Base-by-base conservation (phyloP, 345 rosid genomes). In the Viola odorata region DNA sequence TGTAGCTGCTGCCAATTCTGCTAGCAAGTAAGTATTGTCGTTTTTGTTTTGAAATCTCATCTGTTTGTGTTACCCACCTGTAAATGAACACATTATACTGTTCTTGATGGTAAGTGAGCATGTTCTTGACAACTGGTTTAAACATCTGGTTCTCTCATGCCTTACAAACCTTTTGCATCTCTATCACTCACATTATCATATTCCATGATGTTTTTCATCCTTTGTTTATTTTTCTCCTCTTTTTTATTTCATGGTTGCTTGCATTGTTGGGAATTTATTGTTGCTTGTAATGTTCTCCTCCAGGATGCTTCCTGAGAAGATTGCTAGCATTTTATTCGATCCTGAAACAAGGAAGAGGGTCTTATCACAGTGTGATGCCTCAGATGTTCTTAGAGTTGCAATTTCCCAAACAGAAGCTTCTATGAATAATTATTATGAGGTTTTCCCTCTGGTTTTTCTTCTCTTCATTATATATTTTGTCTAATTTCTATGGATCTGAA, bases 401-500 rank as follows among this genome's bases (percentile, higher is more conserved):
- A 75, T 95, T 78, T 82, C 72, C 47, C 81, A 71, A 68, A 84
- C 97, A n/a, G 99, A 91, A 83, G 91, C 86, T 58, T 68, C 80
- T 77, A 60, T 95, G 89, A 83, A 81, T 71, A 81, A 86, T 78
- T 69, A 55, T 60, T 95, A 95, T 47, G 99, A 95, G 97, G 99
- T 95, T 75, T 69, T 65, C 51, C 61, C 70, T 36, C 63, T 48
- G 53, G 5, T 49, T 55, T 47, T 42, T 50, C 16, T 13, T 58
- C 49, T 41, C 58, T 7, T 60, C 1, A 37, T n/a, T 60, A 48
- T 53, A 23, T 15, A 47, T 47, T 47, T 47, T 47, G 2, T 23
- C 32, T 23, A 23, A 2, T 23, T 23, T 23, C 32, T 23, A 23
- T 23, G 1, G 32, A 23, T 23, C 32, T 23, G 45, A 16, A 36